Conservation (phyloP, 495 filamentous ascomycete genomes). For the Penicillium roqueforti region DNA sequence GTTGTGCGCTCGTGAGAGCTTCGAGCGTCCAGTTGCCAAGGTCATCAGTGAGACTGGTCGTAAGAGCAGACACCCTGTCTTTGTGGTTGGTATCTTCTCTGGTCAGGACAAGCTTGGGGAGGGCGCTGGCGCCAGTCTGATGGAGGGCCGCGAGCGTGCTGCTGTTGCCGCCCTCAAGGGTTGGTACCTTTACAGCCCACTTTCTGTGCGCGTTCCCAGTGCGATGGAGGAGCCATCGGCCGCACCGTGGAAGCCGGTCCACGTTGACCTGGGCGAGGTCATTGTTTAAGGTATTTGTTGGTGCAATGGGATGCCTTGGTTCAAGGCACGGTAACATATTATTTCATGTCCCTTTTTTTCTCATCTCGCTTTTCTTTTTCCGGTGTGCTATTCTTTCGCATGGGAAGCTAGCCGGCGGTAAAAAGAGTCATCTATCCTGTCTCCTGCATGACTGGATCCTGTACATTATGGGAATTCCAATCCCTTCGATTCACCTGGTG, state of each 20-base stretch:
- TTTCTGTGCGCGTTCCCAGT: conserved; percentile 69
- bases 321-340: conserved; percentile 24
- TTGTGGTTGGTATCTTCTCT: conserved; percentile 89
- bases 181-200: conserved; percentile 93
- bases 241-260: conserved; percentile 69
- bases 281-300: conserved; percentile 52
- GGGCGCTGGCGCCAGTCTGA: conserved; percentile 67
- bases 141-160: conserved; percentile 72
- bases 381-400: conserved; percentile 27
- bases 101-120: conserved; percentile 88
- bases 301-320: conserved; percentile 8
- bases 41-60: conserved; percentile 87
- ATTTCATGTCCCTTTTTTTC: conserved; percentile 24
- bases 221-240: conserved; percentile 66
- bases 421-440: conserved; percentile 24
- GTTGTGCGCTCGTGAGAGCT: conserved; percentile 82
- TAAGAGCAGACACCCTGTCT: conserved; percentile 75
- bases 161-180: conserved; percentile 78
- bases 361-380: conserved; percentile 24
- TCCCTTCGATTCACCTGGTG: conserved; percentile 36
- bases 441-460: conserved; percentile 37
- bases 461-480: conserved; percentile 44
- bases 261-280: conserved; percentile 89
- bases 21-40: conserved; percentile 81
- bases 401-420: conserved; percentile 24